A percentile compares a stretch with the other conserved stretches of the same genome.
Conservation (phyloP, 257 asterid species). For the Solanum tarijense region DNA sequence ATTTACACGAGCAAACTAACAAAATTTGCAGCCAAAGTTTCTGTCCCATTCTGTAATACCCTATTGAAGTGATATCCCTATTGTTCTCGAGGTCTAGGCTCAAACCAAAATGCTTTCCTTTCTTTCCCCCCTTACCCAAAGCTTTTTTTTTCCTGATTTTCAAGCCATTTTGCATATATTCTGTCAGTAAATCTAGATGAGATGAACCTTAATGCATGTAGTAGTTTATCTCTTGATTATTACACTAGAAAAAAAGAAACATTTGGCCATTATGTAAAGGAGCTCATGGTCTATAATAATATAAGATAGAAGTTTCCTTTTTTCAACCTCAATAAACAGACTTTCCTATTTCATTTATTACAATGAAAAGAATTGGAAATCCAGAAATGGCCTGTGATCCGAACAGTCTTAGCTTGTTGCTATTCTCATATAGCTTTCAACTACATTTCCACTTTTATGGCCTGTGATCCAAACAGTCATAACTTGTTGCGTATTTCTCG, state of each 20-base stretch:
- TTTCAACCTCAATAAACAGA: not conserved
- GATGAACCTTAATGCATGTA: not conserved
- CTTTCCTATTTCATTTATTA: not conserved
- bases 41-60: not conserved
- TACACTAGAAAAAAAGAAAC: not conserved
- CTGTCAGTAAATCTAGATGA: not conserved
- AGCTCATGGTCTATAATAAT: not conserved
- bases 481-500: not conserved
- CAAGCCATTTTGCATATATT: not conserved
- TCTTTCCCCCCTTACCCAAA: not conserved
- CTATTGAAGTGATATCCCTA: not conserved
- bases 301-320: not conserved
- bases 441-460: not conserved
- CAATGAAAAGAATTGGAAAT: not conserved
- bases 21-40: not conserved
- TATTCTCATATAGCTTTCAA: not conserved
- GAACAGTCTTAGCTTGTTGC: not conserved
- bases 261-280: not conserved
- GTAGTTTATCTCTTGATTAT: not conserved
- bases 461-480: not conserved
- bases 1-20: not conserved
- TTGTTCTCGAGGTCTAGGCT: not conserved
- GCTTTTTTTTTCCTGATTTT: not conserved
- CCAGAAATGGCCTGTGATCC: not conserved
- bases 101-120: not conserved